Evolutionary conservation across 2,329 filamentous ascomycete genomes (phyloP).

Genomic region (Alternaria viburni): DNA sequence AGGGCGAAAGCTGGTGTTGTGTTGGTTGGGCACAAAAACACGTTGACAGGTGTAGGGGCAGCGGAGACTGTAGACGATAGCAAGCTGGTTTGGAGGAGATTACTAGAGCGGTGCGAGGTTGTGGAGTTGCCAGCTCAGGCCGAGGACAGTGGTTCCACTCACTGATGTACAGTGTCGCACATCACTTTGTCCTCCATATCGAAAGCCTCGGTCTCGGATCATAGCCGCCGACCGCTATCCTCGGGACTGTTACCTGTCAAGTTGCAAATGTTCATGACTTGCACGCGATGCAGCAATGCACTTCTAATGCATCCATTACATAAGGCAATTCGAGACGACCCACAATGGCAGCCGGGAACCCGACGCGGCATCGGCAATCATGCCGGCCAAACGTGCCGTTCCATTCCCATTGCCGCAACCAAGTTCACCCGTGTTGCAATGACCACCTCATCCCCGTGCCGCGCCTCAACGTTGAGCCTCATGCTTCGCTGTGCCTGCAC

Average conservation of each 20-base stretch:
- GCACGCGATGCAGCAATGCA: neutral
- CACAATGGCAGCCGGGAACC: neutral
- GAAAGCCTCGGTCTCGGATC: neutral
- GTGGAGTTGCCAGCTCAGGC: neutral
- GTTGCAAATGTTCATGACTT: neutral
- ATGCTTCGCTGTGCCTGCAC: neutral
- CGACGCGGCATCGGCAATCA: neutral
- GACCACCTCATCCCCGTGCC: neutral
- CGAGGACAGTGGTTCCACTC: neutral
- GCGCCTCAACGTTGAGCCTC: neutral
- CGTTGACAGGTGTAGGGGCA: constrained; percentile 39
- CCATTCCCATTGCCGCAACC: neutral
- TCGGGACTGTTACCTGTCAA: neutral
- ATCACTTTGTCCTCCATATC: neutral
- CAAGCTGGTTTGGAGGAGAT: constrained; percentile 22
- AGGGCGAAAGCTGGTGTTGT: constrained; percentile 48
- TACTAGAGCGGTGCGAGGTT: constrained; percentile 17
- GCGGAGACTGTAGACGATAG: constrained; percentile 16
- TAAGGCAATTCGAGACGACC: neutral
- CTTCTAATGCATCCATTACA: neutral
- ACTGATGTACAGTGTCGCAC: neutral
- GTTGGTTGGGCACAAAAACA: constrained; percentile 26
- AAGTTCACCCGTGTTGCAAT: neutral
- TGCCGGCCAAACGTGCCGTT: neutral
- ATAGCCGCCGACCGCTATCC: neutral